Base-by-base conservation (phyloP, 108 stramenopile genomes). In the Cyclotella sp. region DNA sequence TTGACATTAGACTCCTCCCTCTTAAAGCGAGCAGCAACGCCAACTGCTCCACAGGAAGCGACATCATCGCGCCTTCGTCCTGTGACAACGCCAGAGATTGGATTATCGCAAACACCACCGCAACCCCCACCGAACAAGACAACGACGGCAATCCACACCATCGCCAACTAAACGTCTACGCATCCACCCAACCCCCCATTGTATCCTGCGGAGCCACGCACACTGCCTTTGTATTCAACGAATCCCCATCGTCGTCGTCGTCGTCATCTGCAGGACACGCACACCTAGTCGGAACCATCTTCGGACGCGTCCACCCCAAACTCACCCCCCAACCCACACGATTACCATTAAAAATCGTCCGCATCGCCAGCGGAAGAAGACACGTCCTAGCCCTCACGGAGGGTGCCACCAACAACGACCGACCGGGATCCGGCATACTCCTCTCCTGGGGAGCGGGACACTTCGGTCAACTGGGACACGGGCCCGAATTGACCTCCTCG, bases 371-470 rank as follows among this genome's bases (percentile, higher is more conserved):
- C 53, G 84, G 84, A 18, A 68, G 84, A 61, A 45, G 84, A 60
- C 84, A 84, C 70, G 79, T 84, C 9, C 26, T 84, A 55, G 84
- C 84, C 10, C 53, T 84, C 45, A 72, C 80, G 13, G 84, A 84
- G 54, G 81, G 81, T 12, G 21, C 64, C n/a, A 12, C 34, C 34
- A 5, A 2, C 34, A 34, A 34, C 34, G 34, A 34, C 13, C 47
- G 47, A 54, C n/a, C 8, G 16, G 30, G 34, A 18, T 15, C 40
- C 18, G 62, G 61, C 7, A 40, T 89, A 7, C 89, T 93, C 16
- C 70, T 88, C 52, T 82, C 85, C 59, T 95, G 92, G 92, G 94
- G 94, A 7, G 91, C 92, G 13, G 94, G 94, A 39, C 92, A 95
- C 73, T 95, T 95, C 86, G 94, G 94, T 28, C 94, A 95, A 73